Conservation (phyloP, 108 stramenopile genomes). For the Pelagomonas calceolata region DNA sequence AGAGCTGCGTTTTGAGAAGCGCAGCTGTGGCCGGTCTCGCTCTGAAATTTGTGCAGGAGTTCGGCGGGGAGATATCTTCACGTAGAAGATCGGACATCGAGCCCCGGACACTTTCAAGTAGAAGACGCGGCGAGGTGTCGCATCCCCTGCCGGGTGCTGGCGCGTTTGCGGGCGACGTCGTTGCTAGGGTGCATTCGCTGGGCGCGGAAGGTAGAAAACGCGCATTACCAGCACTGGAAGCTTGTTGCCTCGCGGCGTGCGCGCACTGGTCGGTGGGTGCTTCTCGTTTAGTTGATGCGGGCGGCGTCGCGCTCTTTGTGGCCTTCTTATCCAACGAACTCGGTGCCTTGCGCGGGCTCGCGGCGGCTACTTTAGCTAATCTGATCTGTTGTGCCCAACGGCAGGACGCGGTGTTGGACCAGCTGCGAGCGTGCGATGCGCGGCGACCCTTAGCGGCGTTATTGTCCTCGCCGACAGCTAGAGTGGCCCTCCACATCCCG, state of each 20-base stretch:
- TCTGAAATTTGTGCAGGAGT: neutral
- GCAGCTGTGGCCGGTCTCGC: neutral
- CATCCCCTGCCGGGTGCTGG: no score
- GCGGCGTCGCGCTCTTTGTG: neutral
- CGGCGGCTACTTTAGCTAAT: neutral
- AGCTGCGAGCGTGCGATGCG: neutral
- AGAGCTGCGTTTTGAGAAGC: neutral
- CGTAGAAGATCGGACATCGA: no score
- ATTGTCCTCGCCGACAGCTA: neutral
- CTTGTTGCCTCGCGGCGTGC: neutral
- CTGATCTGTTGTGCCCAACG: neutral
- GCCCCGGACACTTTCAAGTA: no score
- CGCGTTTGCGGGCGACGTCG: neutral
- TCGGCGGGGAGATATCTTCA: neutral
- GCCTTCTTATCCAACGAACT: neutral
- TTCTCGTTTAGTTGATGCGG: neutral
- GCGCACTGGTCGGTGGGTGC: neutral
- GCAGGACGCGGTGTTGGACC: neutral
- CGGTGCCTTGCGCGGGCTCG: neutral
- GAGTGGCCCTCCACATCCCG: neutral
- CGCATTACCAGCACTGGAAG: neutral
- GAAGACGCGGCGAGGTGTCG: no score
- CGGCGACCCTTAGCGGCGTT: neutral
- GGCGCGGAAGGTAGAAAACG: neutral
- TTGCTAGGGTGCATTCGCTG: neutral